phyloP scores from a whole-genome alignment of 495 filamentous ascomycete genomes.

The Xylaria longipes region DNA sequence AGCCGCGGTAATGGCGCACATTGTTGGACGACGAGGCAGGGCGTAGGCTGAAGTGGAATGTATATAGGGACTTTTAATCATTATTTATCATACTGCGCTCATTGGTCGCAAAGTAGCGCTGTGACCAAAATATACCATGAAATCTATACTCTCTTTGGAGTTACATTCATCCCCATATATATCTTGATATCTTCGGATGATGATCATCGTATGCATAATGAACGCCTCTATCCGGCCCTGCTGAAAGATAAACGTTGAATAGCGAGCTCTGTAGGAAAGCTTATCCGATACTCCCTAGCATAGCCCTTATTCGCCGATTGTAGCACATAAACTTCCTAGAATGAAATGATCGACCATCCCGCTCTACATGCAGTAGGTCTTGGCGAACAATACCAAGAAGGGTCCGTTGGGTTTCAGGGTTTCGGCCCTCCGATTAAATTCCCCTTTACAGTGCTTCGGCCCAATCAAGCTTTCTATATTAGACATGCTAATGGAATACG shows the following conservation, averaged over 20 bases:
- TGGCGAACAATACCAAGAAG: neutral
- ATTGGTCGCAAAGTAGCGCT: neutral
- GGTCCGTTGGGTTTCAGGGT: neutral
- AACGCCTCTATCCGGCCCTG: neutral
- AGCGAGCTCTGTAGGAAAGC: neutral
- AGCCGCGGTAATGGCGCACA: neutral
- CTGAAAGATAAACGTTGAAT: neutral
- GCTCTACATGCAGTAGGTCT: neutral
- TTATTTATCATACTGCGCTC: neutral
- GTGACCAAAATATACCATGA: neutral
- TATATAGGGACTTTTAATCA: neutral
- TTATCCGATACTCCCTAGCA: neutral
- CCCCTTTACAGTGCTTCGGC: neutral
- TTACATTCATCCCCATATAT: neutral
- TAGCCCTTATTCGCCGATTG: neutral
- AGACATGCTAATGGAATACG: conserved; percentile 4
- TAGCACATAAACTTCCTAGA: neutral
- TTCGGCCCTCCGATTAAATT: neutral
- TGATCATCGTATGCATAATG: neutral
- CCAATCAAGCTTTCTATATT: conserved; percentile 7
- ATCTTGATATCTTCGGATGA: neutral
- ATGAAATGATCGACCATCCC: neutral
- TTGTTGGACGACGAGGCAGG: neutral
- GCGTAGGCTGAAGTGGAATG: neutral
- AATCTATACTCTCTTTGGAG: neutral